phyloP scores from a whole-genome alignment of 139 green algal genomes.

The Chlamydomonas sp. region DNA sequence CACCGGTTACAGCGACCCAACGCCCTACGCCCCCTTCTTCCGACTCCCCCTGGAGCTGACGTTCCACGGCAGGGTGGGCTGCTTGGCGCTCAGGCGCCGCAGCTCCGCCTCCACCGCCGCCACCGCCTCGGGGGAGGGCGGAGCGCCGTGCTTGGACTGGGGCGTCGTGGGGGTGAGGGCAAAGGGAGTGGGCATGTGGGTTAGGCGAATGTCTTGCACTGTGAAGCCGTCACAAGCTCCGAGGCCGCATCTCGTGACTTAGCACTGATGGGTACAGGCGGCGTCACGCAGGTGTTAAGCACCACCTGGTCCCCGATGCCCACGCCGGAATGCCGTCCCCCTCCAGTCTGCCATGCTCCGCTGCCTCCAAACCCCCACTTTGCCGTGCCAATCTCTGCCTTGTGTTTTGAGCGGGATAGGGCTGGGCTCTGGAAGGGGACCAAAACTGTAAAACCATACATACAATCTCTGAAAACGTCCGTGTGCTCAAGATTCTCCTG shows the following conservation, averaged over 20 bases:
- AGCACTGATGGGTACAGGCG: not conserved
- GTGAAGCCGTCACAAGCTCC: no score
- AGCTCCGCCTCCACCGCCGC: conserved; percentile 66
- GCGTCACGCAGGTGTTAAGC: not conserved
- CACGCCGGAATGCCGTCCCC: no score
- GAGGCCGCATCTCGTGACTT: not conserved
- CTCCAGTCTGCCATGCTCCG: no score
- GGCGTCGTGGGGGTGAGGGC: not conserved
- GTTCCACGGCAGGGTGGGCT: conserved; percentile 59
- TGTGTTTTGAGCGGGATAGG: no score
- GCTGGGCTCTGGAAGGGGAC: no score
- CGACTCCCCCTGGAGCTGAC: not conserved
- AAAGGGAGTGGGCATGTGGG: not conserved
- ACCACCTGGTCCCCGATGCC: no score
- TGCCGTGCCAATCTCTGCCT: no score
- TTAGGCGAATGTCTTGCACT: not conserved
- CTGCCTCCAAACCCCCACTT: no score
- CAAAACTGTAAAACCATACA: no score
- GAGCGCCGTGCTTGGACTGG: conserved; percentile 43
- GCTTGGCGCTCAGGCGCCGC: conserved; percentile 49
- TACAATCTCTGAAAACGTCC: no score
- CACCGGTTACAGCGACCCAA: no score
- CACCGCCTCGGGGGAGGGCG: conserved; percentile 45
- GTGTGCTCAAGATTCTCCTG: no score
- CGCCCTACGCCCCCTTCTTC: conserved; percentile 1